These are phyloP conservation scores for Teunomyces tritomae DNA, from an alignment of 805 yeast genomes.

Conservation along the genomic window DNA sequence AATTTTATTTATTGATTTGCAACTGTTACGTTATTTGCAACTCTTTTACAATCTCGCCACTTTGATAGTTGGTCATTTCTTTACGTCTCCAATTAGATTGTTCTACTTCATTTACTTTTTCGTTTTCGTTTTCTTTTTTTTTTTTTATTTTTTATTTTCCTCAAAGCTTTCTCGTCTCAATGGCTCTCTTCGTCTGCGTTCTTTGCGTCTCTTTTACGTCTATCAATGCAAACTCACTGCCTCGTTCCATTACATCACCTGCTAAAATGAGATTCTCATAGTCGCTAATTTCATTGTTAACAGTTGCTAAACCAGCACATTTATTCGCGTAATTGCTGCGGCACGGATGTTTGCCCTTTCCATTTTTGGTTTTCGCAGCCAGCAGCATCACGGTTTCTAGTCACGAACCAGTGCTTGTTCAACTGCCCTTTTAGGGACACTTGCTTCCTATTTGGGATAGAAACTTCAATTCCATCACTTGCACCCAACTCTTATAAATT, in stretches of 20 bases:
- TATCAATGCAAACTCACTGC: neutral
- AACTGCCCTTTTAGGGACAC: neutral
- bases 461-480: neutral
- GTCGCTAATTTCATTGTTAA: neutral
- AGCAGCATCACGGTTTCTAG: conserved; percentile 6
- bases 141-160: too few species aligned
- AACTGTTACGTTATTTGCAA: too few species aligned
- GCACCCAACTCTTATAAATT: neutral
- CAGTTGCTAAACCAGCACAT: neutral
- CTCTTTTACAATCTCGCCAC: too few species aligned
- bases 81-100: too few species aligned
- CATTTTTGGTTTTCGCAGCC: conserved; percentile 12
- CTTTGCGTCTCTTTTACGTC: neutral
- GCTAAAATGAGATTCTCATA: neutral
- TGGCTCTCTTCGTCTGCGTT: too few species aligned
- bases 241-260: too few species aligned
- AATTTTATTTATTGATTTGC: too few species aligned
- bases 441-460: neutral
- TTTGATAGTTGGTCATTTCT: too few species aligned
- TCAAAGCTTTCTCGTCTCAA: too few species aligned
- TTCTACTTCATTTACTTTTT: too few species aligned
- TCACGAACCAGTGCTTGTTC: neutral
- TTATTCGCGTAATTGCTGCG: neutral
- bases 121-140: too few species aligned
- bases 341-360: neutral